phyloP scores from a whole-genome alignment of 768 basidiomycete species.

The Mycena crocata region DNA sequence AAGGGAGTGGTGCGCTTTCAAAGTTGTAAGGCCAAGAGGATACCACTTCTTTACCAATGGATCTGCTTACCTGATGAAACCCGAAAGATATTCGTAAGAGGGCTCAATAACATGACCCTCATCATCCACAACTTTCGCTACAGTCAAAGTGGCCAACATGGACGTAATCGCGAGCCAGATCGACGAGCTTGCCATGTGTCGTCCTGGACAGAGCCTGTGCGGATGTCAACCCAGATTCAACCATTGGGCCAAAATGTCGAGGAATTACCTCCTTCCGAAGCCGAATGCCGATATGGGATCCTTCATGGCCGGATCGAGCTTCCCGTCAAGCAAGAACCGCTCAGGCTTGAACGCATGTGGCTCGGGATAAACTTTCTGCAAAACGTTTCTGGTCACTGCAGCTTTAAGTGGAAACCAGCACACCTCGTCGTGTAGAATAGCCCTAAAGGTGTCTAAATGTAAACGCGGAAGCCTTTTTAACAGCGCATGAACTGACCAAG shows the following conservation, averaged over 20 bases:
- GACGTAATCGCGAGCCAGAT: slow-evolving; percentile 44
- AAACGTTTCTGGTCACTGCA: too few relatives aligned
- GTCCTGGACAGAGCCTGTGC: slow-evolving; percentile 46
- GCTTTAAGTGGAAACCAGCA: too few relatives aligned
- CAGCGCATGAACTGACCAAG: slow-evolving; percentile 21
- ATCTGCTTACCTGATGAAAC: background rate
- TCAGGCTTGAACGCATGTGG: slow-evolving; percentile 51
- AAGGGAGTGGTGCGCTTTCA: slow-evolving; percentile 38
- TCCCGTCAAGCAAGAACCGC: slow-evolving; percentile 43
- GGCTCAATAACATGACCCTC: slow-evolving; percentile 43
- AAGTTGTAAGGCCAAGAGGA: too few relatives aligned
- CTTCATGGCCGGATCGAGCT: background rate
- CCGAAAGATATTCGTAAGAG: slow-evolving; percentile 39
- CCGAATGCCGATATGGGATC: background rate
- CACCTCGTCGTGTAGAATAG: slow-evolving; percentile 13
- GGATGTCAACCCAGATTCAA: background rate
- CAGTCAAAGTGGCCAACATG: slow-evolving; percentile 45
- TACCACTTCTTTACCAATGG: too few relatives aligned
- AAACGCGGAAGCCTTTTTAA: background rate
- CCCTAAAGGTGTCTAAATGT: background rate
- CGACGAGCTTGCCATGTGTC: slow-evolving; percentile 42
- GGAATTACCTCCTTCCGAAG: slow-evolving; percentile 1
- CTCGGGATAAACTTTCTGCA: slow-evolving; percentile 42
- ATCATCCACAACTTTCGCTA: slow-evolving; percentile 40
- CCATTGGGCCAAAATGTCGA: background rate